Conservation (phyloP, 1,284 basidiomycete genomes). For the Vanrija sp. region DNA sequence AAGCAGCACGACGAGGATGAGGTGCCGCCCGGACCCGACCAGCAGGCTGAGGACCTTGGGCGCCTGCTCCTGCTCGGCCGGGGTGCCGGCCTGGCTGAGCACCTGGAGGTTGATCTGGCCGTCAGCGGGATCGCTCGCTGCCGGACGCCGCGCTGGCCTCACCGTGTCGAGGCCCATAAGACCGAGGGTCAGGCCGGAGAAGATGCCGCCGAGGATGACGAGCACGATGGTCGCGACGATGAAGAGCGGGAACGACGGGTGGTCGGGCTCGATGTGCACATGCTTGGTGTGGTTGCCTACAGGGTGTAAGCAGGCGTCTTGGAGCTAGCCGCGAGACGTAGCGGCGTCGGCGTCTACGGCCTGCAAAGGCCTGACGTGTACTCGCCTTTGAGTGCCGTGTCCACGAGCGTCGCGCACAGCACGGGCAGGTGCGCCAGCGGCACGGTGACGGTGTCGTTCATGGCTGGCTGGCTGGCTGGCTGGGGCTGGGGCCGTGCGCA, state of each 20-base stretch:
- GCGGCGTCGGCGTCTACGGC: too few species aligned
- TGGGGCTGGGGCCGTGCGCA: too few species aligned
- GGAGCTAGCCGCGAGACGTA: too few species aligned
- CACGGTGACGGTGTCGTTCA: too few species aligned
- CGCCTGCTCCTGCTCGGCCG: slow-evolving; percentile 48
- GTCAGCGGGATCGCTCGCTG: background rate
- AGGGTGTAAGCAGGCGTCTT: too few species aligned
- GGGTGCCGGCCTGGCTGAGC: slow-evolving; percentile 47
- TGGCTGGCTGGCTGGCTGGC: too few species aligned
- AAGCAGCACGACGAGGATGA: slow-evolving; percentile 49
- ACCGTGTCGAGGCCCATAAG: slow-evolving; percentile 53
- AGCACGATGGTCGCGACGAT: slow-evolving; percentile 26
- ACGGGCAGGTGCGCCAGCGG: too few species aligned
- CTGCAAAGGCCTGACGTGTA: too few species aligned
- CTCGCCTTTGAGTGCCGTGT: too few species aligned
- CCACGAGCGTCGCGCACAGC: too few species aligned
- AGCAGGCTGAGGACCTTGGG: slow-evolving; percentile 50
- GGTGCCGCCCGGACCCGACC: slow-evolving; percentile 46
- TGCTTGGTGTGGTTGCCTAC: slow-evolving; percentile 10
- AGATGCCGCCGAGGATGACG: slow-evolving; percentile 49
- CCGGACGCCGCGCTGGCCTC: background rate
- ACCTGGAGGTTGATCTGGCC: slow-evolving; percentile 45
- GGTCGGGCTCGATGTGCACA: slow-evolving; percentile 28
- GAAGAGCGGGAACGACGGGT: slow-evolving; percentile 30
- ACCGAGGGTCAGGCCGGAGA: slow-evolving; percentile 54